phyloP scores from a whole-genome alignment of 2,329 filamentous ascomycete genomes.

The Alternaria sp. region DNA sequence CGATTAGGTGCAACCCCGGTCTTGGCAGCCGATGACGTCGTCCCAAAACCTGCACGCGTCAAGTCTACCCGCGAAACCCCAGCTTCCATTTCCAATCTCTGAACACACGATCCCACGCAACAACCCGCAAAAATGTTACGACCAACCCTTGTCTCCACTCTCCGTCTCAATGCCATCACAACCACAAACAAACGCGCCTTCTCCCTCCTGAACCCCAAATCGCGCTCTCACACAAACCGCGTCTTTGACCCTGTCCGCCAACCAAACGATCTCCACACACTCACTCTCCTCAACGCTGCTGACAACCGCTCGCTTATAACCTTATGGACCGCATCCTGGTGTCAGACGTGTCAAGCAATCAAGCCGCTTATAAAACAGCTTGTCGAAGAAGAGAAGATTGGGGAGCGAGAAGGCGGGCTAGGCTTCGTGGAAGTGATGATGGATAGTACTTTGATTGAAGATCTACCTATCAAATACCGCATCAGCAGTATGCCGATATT shows the following conservation, averaged over 20 bases:
- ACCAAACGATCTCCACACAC: slow-evolving; percentile 57
- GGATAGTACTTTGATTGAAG: slow-evolving; percentile 56
- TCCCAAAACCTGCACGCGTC: slow-evolving; percentile 8
- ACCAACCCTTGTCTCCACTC: neutral
- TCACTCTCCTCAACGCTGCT: slow-evolving; percentile 58
- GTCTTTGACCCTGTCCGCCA: slow-evolving; percentile 54
- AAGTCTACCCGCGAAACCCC: neutral
- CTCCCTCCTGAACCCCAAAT: slow-evolving; percentile 24
- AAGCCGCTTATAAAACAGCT: slow-evolving; percentile 54
- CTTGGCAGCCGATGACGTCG: slow-evolving; percentile 28
- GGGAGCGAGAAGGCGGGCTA: slow-evolving; percentile 56
- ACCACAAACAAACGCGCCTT: slow-evolving; percentile 19
- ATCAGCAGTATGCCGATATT: slow-evolving; percentile 57
- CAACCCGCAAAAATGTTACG: slow-evolving; percentile 7
- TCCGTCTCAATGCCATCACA: neutral
- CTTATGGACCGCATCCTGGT: slow-evolving; percentile 61
- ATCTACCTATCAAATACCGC: slow-evolving; percentile 52
- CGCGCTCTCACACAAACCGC: slow-evolving; percentile 38
- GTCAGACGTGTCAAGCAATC: slow-evolving; percentile 54
- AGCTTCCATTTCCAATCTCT: neutral
- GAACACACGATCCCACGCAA: neutral
- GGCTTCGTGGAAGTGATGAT: slow-evolving; percentile 60
- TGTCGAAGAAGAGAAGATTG: slow-evolving; percentile 55
- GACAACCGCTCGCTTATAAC: slow-evolving; percentile 57
- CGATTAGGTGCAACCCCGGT: slow-evolving; percentile 39